Base-by-base conservation (phyloP, 352 stramenopile species). In the Globisporangium heterothallicum region DNA sequence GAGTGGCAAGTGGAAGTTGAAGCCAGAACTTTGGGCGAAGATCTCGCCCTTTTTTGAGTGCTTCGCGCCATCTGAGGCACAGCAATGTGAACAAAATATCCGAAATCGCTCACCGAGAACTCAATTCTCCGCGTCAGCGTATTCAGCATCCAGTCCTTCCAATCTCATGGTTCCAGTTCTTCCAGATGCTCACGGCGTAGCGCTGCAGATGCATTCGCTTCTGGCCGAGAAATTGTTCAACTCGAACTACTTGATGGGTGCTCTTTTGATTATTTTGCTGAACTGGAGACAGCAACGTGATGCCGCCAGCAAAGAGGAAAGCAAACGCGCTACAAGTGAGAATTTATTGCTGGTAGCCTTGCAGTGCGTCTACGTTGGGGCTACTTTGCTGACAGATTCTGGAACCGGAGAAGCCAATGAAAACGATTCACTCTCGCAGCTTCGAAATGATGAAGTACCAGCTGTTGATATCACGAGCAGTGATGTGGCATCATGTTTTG, bases 41-140 rank as follows among this genome's bases (percentile, higher is more conserved):
- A 61, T 92, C 4, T 87, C 78, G 2, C 73, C 74, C 9, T 53
- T 82, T 9, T 92, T 89, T 53, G 82, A 92, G 57, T 84, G 70
- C 40, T 92, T 89, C 49, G 88, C 75, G 19, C 77, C 77, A 1
- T 81, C 75, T 0, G 82, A 92, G 45, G 62, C 75, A 2, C 78
- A 92, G 42, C 63, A 82, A 27, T 86, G 72, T 26, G 82, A 92
- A 34, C 78, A 90, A 49, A 90, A 92, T 40, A 58, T 86, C 6
- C 73, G 66, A 32, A 84, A 82, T 40, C 60, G 70, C 25, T 19
- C 68, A 36, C 19, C 24, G 42, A 68, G 61, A 22, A 27, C 36
- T 49, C 14, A 25, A 52, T n/a, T 44, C 35, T 30, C 32, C 14
- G 19, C 18, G 22, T 35, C 47, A 6, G 22, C 35, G n/a, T 24